Percentiles rank a stretch among this genome's conserved stretches.
Conservation (phyloP, 768 basidiomycete genomes). For the Coprinopsis sp. region DNA sequence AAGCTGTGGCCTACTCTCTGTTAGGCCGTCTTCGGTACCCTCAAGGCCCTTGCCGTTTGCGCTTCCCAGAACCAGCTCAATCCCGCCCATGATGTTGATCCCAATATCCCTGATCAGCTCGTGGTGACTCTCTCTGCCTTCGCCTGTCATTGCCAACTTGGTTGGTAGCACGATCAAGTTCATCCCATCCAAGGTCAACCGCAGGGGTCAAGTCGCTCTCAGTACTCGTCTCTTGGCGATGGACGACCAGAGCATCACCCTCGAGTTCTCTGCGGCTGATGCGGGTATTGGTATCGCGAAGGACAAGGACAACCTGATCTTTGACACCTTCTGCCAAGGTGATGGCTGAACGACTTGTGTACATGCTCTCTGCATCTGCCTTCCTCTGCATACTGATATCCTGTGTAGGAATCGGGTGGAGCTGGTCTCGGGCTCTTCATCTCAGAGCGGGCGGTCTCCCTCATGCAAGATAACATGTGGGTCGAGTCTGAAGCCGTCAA, state of each 20-base stretch:
- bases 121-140: slow-evolving; percentile 95
- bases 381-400: slow-evolving; percentile 3
- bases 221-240: slow-evolving; percentile 75
- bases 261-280: slow-evolving; percentile 97
- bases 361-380: slow-evolving; percentile 25
- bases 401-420: slow-evolving; percentile 84
- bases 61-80: slow-evolving; percentile 96
- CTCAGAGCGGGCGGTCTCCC: slow-evolving; percentile 91
- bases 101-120: slow-evolving; percentile 92
- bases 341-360: slow-evolving; percentile 97
- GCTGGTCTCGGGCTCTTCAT: slow-evolving; percentile 96
- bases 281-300: slow-evolving; percentile 99
- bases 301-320: slow-evolving; percentile 96
- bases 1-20: slow-evolving; percentile 97
- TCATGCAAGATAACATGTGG: slow-evolving; percentile 99
- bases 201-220: slow-evolving; percentile 87
- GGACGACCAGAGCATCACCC: slow-evolving; percentile 79
- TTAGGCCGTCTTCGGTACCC: slow-evolving; percentile 94
- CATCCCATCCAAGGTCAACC: slow-evolving; percentile 72
- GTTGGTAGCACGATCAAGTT: slow-evolving; percentile 98
- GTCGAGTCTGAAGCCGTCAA: slow-evolving; percentile 92
- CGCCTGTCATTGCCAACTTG: slow-evolving; percentile 91
- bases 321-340: slow-evolving; percentile 98
- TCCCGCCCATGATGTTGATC: slow-evolving; percentile 93
- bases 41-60: slow-evolving; percentile 96